Evolutionary conservation across 768 basidiomycete genomes (phyloP).

Genomic region (Trametes cingulata): DNA sequence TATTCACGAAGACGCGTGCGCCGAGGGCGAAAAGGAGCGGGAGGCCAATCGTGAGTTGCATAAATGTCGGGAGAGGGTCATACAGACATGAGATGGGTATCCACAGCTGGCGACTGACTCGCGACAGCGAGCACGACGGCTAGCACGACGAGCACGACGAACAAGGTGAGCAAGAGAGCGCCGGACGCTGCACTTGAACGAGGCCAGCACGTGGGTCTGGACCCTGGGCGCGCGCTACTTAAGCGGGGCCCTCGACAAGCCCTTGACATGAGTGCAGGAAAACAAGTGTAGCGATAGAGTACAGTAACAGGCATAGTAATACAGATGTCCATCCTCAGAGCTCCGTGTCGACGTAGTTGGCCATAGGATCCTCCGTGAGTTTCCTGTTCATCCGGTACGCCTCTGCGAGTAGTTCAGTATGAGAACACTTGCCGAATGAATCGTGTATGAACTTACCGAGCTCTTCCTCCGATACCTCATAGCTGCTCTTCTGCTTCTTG

Average conservation of each 20-base stretch:
- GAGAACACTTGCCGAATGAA: background rate
- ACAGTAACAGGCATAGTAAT: conserved; percentile 10
- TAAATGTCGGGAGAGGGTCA: conserved; percentile 29
- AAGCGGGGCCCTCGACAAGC: too few species aligned
- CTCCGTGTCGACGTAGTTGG: conserved; percentile 77
- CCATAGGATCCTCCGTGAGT: conserved; percentile 89
- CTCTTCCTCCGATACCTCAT: conserved; percentile 90
- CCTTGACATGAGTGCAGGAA: conserved; percentile 10
- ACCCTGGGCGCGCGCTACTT: conserved; percentile 1
- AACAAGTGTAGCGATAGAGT: conserved; percentile 14
- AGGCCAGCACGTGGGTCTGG: conserved; percentile 18
- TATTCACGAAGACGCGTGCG: conserved; percentile 67
- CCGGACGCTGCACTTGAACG: conserved; percentile 6
- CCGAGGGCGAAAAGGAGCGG: conserved; percentile 76
- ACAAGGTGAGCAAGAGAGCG: conserved; percentile 4
- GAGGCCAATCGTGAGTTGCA: conserved; percentile 55
- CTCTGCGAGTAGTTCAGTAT: conserved; percentile 52
- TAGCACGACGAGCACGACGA: conserved; percentile 17
- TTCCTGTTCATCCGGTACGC: conserved; percentile 82
- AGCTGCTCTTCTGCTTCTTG: conserved; percentile 63
- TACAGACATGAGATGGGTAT: conserved; percentile 22
- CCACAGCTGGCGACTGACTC: conserved; percentile 22
- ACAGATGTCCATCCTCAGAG: conserved; percentile 20
- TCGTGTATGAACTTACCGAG: conserved; percentile 53
- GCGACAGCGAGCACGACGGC: conserved; percentile 19